Evolutionary conservation across 1,284 basidiomycete species (phyloP), one percentile per base, ranked within the genome.

Genomic region (Porogramme epimiltina): DNA sequence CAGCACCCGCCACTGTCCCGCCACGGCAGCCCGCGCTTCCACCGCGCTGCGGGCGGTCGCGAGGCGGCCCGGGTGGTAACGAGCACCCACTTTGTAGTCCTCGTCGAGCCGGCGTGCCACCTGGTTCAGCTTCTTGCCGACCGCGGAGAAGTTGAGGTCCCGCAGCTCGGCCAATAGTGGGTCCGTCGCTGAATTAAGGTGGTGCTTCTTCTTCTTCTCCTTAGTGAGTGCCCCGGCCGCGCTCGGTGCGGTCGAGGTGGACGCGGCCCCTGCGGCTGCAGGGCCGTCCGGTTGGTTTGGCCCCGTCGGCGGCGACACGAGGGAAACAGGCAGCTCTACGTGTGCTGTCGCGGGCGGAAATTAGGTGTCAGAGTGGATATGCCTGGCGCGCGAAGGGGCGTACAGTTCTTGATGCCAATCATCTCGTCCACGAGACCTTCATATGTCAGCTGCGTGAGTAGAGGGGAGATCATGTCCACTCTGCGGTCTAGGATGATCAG

Each of bases 401-500:
- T 59, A 92, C 95, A 89, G 62, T 97, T 93, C 69, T 82, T 89
- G 57, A 99, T 89, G 1, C 93, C 93, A 41, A 98, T 76, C 38
- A 94, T 76, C 68, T 99, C 97, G 64, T 99, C 96, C n/a, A 98
- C 79, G 39, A 99, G 85, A 16, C 97, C 97, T 68, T 98, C 89
- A 64, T 98, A 99, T 0, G 97, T 99, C 49, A 99, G 76, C 66
- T 99, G 96, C 1, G 96, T 99, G 42, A 96, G 85, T 48, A 99
- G 78, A 1, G 96, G 95, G 0, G 96, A 98, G 47, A 97, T 87
- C 86, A 98, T 91, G 68, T 99, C 97, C n/a, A 92, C 86, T 39
- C 87, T 82, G 45, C 97, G 84, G 68, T 99, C 97, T 50, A 99
- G 65, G 38, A 99, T 81, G 59, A 99, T 86, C 51, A 99, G 73